These are phyloP conservation scores for Pulicaria dysenterica DNA, from an alignment of 129 eudicot genomes.

Conservation along the genomic window DNA sequence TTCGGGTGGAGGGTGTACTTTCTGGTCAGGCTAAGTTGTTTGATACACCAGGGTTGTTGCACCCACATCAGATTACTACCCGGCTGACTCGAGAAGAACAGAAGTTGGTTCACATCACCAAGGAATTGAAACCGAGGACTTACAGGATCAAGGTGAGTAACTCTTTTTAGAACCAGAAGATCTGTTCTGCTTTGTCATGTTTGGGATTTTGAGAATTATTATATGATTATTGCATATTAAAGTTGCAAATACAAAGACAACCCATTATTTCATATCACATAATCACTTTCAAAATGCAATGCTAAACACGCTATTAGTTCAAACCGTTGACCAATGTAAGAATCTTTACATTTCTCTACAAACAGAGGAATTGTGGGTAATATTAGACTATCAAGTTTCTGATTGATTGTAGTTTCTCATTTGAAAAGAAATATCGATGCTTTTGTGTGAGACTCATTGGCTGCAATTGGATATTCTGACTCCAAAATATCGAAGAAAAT, in stretches of 20 bases:
- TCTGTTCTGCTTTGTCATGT: conserved; percentile 8
- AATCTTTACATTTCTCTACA: no score
- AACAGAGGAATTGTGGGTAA: no score
- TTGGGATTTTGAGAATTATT: neutral
- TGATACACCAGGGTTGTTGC: conserved; percentile 95
- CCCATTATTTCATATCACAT: no score
- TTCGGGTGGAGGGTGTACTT: conserved; percentile 82
- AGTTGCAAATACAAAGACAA: neutral
- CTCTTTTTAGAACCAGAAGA: neutral
- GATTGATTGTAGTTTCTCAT: no score
- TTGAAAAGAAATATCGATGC: neutral
- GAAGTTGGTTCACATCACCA: conserved; percentile 67
- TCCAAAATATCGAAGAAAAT: neutral
- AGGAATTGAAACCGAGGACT: conserved; percentile 91
- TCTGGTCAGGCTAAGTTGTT: conserved; percentile 79
- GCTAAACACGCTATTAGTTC: no score
- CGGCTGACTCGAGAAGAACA: conserved; percentile 85
- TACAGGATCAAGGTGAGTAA: conserved; percentile 78
- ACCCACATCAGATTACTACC: conserved; percentile 87
- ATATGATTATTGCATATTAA: neutral
- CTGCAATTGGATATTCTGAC: neutral
- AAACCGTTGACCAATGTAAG: no score
- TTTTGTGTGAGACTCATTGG: neutral
- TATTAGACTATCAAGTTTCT: no score
- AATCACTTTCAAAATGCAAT: no score